Percentiles rank a stretch among this genome's conserved stretches.
phyloP scores from a whole-genome alignment of 495 filamentous ascomycete genomes.

The Trichoderma asperelloides region DNA sequence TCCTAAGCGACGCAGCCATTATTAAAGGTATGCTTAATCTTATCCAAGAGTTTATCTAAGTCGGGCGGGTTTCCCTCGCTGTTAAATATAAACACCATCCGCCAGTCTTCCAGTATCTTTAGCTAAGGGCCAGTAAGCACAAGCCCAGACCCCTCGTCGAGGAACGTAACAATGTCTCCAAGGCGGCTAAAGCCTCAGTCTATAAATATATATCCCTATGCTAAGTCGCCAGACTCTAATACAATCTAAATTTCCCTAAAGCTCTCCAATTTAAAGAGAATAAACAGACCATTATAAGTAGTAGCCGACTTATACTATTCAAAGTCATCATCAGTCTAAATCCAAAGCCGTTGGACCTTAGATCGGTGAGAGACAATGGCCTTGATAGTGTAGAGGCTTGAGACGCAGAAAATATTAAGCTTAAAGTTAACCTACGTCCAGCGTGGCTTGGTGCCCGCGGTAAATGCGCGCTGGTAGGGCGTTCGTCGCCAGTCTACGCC shows the following conservation, averaged over 20 bases:
- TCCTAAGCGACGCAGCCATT: too few relatives aligned
- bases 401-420: background rate
- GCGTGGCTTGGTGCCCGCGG: background rate
- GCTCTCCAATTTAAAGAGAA: background rate
- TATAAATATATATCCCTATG: background rate
- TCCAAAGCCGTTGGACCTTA: constrained; percentile 2
- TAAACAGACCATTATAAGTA: background rate
- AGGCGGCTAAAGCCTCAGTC: background rate
- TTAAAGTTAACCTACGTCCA: constrained; percentile 9
- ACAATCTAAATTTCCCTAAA: background rate
- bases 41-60: background rate
- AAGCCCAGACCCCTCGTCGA: constrained; percentile 6
- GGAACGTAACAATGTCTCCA: background rate
- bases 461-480: constrained; percentile 5
- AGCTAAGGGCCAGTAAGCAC: constrained; percentile 9
- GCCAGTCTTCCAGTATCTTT: background rate
- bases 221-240: background rate
- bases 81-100: background rate
- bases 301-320: background rate
- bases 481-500: too few relatives aligned
- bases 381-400: background rate
- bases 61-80: constrained; percentile 10
- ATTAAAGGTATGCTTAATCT: too few relatives aligned
- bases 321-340: background rate
- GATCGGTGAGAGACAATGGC: background rate